These are phyloP conservation scores for Nemophila menziesii DNA, from an alignment of 257 asterid genomes.

Conservation along the genomic window DNA sequence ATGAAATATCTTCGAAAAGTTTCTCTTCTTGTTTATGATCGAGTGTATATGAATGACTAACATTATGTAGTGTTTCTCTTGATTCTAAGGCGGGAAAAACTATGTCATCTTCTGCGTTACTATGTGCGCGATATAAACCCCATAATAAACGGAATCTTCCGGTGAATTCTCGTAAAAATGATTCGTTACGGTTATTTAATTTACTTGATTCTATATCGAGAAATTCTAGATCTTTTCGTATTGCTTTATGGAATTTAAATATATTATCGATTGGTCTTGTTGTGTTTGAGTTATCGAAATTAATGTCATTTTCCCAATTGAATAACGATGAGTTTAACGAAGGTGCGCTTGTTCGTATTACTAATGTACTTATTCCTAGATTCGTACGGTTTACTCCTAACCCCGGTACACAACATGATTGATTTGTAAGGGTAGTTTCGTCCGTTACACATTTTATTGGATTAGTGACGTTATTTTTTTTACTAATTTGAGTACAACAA, in stretches of 20 bases:
- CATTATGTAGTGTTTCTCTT: constrained; percentile 85
- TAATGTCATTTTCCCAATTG: constrained; percentile 78
- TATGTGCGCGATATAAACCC: constrained; percentile 94
- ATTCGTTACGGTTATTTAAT: constrained; percentile 60
- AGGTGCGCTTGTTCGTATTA: constrained; percentile 69
- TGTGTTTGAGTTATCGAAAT: constrained; percentile 30
- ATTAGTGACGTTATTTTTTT: constrained; percentile 22
- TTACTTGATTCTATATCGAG: constrained; percentile 78
- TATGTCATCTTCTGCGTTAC: constrained; percentile 98
- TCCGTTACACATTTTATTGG: constrained; percentile 22
- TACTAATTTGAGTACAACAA: constrained; percentile 27
- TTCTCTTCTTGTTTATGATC: constrained; percentile 97
- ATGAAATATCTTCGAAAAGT: constrained; percentile 79
- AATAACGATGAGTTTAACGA: constrained; percentile 85
- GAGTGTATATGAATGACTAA: constrained; percentile 89
- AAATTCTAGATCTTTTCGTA: constrained; percentile 89
- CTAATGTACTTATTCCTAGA: constrained; percentile 54
- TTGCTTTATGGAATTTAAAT: constrained; percentile 91
- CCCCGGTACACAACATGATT: constrained; percentile 91
- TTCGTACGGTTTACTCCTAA: constrained; percentile 64
- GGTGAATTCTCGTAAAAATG: constrained; percentile 67
- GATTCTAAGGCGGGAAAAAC: constrained; percentile 97
- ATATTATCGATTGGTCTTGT: constrained; percentile 83
- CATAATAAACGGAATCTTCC: constrained; percentile 89
- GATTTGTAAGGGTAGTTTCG: constrained; percentile 37